Conservation (phyloP, 148 eudicot species). For the Simmondsia chinensis region DNA sequence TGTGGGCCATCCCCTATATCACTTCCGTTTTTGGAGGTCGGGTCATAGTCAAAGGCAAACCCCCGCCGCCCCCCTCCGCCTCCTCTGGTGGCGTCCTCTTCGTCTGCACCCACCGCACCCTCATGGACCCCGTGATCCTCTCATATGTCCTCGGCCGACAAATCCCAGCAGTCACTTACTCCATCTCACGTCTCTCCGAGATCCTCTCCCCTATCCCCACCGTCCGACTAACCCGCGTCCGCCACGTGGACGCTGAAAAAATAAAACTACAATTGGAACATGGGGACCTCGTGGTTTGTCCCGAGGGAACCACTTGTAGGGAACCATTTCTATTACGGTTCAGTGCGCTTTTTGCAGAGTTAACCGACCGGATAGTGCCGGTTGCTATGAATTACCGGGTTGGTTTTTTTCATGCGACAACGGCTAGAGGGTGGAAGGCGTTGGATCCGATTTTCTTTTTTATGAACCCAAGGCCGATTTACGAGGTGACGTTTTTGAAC, state of each 20-base stretch:
- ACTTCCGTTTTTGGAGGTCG: constrained; percentile 48
- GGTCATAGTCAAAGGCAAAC: constrained; percentile 60
- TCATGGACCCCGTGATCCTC: constrained; percentile 91
- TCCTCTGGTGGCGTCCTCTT: constrained; percentile 63
- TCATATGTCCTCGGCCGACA: constrained; percentile 55
- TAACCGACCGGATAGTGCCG: constrained; percentile 73
- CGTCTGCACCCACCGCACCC: constrained; percentile 83
- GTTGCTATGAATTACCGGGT: constrained; percentile 91
- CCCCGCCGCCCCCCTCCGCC: constrained; percentile 39
- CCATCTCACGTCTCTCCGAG: constrained; percentile 68
- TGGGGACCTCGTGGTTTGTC: constrained; percentile 81
- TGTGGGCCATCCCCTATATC: constrained; percentile 51
- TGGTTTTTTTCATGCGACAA: constrained; percentile 80
- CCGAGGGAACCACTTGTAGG: constrained; percentile 89
- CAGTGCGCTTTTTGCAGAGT: constrained; percentile 73
- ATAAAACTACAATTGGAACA: constrained; percentile 38
- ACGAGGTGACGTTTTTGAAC: constrained; percentile 83
- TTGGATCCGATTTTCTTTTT: constrained; percentile 84
- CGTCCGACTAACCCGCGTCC: constrained; percentile 53
- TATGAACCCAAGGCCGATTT: constrained; percentile 87
- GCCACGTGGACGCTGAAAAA: constrained; percentile 56
- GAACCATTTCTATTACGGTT: constrained; percentile 81
- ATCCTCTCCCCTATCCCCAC: constrained; percentile 87
- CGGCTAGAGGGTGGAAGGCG: constrained; percentile 89
- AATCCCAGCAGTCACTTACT: constrained; percentile 90